Base-by-base conservation (phyloP, 1,284 basidiomycete species). In the Psilocybe mexicana region DNA sequence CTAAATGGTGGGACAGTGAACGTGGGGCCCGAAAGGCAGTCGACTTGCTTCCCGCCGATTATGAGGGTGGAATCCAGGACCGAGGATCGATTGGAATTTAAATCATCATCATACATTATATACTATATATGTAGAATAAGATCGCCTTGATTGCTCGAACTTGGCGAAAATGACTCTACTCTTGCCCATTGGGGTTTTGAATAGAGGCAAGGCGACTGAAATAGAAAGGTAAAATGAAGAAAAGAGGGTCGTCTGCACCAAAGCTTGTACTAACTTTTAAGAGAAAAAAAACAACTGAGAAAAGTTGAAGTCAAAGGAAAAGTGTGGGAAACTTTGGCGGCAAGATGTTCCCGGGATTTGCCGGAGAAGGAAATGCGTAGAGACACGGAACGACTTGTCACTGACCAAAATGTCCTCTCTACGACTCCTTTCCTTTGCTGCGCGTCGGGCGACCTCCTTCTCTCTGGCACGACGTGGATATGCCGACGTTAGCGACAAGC, bases 401-500 rank as follows among this genome's bases (percentile, higher is more conserved):
- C 63, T 63, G 55, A 60, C 66, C 69, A 75, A 74, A 68, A 92
- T 92, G 90, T 87, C 90, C 75, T 83, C 86, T 57, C 78, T 92
- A 66, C 87, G 90, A 73, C 78, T 90, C 61, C 73, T 88, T 63
- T 79, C 85, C 62, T 77, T 83, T 73, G 82, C 80, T 67, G 80
- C 82, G 66, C 84, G 86, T 70, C 83, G 83, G 61, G 81, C 76
- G 64, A 78, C 81, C 48, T 71, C 81, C 43, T 76, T 87, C 61
- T 66, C 76, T 28, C 62, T 83, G 23, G 82, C 81, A 56, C 80
- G 86, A 65, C 85, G 94, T 73, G 90, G 92, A 52, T 97, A 97
- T 75, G 95, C 95, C 56, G 94, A 95, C 71, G 88, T 79, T 52
- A 80, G 82, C 49, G 92, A 92, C 74, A 96, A 94, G 81, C 87